Evolutionary conservation across 257 asterid species (phyloP), one percentile per base, ranked within the genome.

Genomic region (Haberlea rhodopensis): DNA sequence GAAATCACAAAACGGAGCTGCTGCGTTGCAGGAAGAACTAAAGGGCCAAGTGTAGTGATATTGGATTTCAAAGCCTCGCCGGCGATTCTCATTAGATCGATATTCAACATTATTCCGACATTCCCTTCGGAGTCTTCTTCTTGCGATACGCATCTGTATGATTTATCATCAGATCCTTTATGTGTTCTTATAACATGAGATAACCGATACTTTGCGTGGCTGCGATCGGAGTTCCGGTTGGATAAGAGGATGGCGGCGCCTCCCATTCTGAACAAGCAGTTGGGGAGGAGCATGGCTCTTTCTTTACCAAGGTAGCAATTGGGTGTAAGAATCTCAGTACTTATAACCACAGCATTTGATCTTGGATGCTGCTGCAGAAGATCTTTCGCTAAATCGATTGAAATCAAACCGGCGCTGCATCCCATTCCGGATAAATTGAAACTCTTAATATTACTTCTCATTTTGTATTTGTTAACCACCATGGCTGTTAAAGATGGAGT

Each of bases 401-500:
- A 55, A 19, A 66, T 66, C 46, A 66, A 21, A 34, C 71, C 71
- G 3, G 71, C 71, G 7, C 71, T 66, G 51, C 71, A 66, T 31
- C 95, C 95, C 95, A 84, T 86, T 7, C 90, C 90, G 3, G 95
- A 86, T 0, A 86, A 67, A 20, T 84, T 86, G 61, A 72, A 86
- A 74, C 85, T 84, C 74, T 70, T 84, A 0, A 86, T 65, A 4
- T 84, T 80, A 53, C 88, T 78, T 40, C 90, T 76, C 78, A 86
- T 57, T 19, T 70, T 80, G 66, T 81, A 86, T 63, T 81, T 84
- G n/a, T 84, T 84, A 11, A 81, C 76, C 63, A 86, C 90, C 88
- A 84, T 84, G 18, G 85, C 86, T 2, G 88, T 76, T 0, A 84
- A 52, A 0, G 95, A 81, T 2, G 95, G 95, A 2, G 87, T 82